phyloP scores from a whole-genome alignment of 805 yeast species.

The Debaryomyces tyrocola region DNA sequence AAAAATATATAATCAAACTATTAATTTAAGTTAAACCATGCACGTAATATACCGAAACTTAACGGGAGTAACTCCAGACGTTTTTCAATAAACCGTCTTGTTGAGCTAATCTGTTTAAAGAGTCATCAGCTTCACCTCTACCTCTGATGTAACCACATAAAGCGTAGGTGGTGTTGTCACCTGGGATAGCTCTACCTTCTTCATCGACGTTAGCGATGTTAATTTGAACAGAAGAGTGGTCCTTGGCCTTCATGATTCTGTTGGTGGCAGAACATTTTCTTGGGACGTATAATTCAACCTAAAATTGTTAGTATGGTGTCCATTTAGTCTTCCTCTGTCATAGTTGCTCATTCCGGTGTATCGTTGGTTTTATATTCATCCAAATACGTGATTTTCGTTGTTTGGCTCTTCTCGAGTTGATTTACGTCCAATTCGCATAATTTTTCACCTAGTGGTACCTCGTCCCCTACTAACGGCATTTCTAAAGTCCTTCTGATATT shows the following conservation, averaged over 20 bases:
- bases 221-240: conserved; percentile 98
- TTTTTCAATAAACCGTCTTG: conserved; percentile 96
- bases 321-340: background rate
- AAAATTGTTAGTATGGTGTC: conserved; percentile 28
- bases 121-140: conserved; percentile 99
- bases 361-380: no score
- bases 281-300: conserved; percentile 99
- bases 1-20: conserved; percentile 7
- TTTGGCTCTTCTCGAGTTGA: no score
- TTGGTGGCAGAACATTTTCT: conserved; percentile 99
- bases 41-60: conserved; percentile 27
- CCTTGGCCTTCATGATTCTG: conserved; percentile 99
- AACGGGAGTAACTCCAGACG: conserved; percentile 94
- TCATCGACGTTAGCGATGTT: conserved; percentile 98
- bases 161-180: conserved; percentile 92
- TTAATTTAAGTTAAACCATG: conserved; percentile 1
- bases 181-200: conserved; percentile 92
- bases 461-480: no score
- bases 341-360: no score
- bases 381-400: no score
- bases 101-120: conserved; percentile 98
- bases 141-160: conserved; percentile 96
- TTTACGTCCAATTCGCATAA: no score
- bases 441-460: no score
- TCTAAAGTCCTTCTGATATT: no score